Conservation (phyloP, 2,329 filamentous ascomycete species). For the Cryphonectria carpinicola region DNA sequence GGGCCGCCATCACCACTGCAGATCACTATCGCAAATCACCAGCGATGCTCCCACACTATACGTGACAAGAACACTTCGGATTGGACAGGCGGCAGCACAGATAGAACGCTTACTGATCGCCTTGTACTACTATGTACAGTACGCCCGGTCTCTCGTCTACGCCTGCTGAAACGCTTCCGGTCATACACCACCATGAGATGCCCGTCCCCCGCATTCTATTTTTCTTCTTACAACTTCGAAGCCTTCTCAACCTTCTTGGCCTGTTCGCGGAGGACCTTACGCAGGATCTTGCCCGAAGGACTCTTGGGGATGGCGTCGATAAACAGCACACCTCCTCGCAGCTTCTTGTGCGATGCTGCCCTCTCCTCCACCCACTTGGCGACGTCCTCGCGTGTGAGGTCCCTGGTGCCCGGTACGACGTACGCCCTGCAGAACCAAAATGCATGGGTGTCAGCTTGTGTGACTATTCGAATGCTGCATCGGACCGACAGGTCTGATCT, state of each 20-base stretch:
- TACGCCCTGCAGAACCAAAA: constrained; percentile 29
- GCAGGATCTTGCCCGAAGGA: constrained; percentile 66
- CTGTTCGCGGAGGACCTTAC: constrained; percentile 56
- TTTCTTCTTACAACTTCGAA: constrained; percentile 31
- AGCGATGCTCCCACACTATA: not conserved
- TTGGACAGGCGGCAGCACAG: not conserved
- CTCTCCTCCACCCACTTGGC: constrained; percentile 34
- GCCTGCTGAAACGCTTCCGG: not conserved
- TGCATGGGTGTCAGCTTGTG: constrained; percentile 10
- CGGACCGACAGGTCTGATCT: not conserved
- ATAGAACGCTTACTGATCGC: not conserved
- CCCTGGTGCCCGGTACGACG: constrained; percentile 32
- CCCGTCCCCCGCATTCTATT: not conserved
- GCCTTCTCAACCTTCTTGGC: constrained; percentile 39
- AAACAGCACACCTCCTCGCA: constrained; percentile 49
- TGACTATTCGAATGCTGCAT: constrained; percentile 3
- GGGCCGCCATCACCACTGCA: not conserved
- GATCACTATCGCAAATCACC: not conserved
- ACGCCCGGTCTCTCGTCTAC: not conserved
- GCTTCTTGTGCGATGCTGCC: constrained; percentile 35
- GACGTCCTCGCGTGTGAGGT: constrained; percentile 31
- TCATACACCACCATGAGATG: not conserved
- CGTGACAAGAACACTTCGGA: not conserved
- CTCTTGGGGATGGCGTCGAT: constrained; percentile 64
- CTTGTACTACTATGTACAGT: not conserved